A percentile compares a stretch with the other conserved stretches of the same genome.
phyloP scores from a whole-genome alignment of 192 early-diverging fungal species.

The Rhizoclosmatium globosum region DNA sequence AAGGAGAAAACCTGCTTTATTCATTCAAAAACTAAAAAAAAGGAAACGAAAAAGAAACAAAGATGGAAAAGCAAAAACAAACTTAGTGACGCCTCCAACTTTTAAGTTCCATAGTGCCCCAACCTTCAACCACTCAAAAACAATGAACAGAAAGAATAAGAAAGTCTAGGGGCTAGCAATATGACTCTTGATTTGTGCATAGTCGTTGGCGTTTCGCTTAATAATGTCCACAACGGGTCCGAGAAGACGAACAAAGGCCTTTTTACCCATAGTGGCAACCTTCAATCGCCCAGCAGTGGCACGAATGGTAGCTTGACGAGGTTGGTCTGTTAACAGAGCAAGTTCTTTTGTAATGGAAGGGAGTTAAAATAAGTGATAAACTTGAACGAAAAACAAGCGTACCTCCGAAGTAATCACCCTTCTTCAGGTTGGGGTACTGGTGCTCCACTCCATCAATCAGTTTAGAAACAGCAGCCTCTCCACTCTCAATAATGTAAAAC shows the following conservation, averaged over 20 bases:
- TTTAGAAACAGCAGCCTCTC: conserved; percentile 86
- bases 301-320: conserved; percentile 87
- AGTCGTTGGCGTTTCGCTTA: conserved; percentile 93
- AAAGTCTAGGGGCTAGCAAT: conserved; percentile 4
- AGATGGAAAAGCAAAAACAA: not conserved
- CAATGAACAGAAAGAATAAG: not conserved
- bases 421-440: conserved; percentile 62
- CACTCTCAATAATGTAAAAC: conserved; percentile 97
- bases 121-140: not conserved
- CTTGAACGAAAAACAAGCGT: conserved; percentile 23
- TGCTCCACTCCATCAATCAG: conserved; percentile 81
- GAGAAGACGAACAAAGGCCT: conserved; percentile 93
- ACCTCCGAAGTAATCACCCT: conserved; percentile 98
- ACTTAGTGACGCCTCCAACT: too few species aligned
- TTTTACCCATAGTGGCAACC: conserved; percentile 94
- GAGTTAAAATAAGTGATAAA: not conserved
- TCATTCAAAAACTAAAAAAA: not conserved
- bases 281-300: conserved; percentile 80
- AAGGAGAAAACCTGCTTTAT: not conserved
- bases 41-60: not conserved
- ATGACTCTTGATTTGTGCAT: conserved; percentile 54
- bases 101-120: not conserved
- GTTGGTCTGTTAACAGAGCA: conserved; percentile 93
- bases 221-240: conserved; percentile 97
- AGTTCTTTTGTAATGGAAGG: conserved; percentile 70